These are phyloP conservation scores for Heliosperma pusillum DNA, from an alignment of 148 eudicot genomes.

Conservation along the genomic window DNA sequence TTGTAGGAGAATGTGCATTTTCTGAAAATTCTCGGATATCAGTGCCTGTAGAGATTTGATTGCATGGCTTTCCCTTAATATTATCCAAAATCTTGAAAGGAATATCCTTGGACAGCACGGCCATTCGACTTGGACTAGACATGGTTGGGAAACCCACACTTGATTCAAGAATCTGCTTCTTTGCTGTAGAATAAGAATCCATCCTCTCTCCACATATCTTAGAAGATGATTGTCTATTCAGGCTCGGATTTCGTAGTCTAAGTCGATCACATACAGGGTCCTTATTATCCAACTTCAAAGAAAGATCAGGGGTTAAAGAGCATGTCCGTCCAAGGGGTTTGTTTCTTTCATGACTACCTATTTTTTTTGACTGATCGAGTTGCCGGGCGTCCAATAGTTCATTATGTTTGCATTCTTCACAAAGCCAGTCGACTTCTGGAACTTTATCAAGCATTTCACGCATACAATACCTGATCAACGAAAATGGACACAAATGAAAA, in stretches of 20 bases:
- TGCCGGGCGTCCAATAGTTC: slow-evolving; percentile 42
- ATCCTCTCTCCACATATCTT: slow-evolving; percentile 53
- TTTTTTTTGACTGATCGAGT: slow-evolving; percentile 30
- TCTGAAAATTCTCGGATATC: slow-evolving; percentile 42
- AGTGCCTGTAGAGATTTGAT: slow-evolving; percentile 34
- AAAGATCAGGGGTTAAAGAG: slow-evolving; percentile 25
- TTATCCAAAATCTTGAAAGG: slow-evolving; percentile 50
- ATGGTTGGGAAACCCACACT: slow-evolving; percentile 42
- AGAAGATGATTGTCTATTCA: slow-evolving; percentile 33
- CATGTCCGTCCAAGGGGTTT: slow-evolving; percentile 38
- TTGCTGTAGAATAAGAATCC: slow-evolving; percentile 51
- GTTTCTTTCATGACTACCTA: slow-evolving; percentile 43
- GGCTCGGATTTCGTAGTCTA: slow-evolving; percentile 29
- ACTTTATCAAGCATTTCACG: slow-evolving; percentile 60
- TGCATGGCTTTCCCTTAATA: slow-evolving; percentile 42
- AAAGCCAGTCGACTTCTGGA: slow-evolving; percentile 92
- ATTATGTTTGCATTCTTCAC: slow-evolving; percentile 77
- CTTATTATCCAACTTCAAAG: slow-evolving; percentile 37
- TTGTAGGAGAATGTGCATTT: slow-evolving; percentile 38
- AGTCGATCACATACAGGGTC: slow-evolving; percentile 36
- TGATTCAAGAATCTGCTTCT: slow-evolving; percentile 62
- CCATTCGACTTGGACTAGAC: slow-evolving; percentile 38
- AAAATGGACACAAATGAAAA: slow-evolving; percentile 16
- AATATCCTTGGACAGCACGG: slow-evolving; percentile 46
- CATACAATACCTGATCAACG: slow-evolving; percentile 78